These are phyloP conservation scores for Coelastrella sp. DNA, from an alignment of 139 green algal species.

Conservation along the genomic window DNA sequence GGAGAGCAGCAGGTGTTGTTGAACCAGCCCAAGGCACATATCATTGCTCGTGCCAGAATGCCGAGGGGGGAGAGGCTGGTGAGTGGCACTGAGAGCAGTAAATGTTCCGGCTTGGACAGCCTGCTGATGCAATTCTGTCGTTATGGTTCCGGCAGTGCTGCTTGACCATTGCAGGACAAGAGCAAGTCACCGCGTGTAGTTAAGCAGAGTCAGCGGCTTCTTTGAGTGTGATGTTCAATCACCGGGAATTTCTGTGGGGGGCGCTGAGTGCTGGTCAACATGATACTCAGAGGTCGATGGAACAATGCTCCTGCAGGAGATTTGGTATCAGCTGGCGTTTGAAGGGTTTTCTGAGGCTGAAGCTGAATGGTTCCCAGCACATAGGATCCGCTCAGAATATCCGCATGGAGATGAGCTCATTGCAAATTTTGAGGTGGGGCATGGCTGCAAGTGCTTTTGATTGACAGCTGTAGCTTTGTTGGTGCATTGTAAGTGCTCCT, in stretches of 20 bases:
- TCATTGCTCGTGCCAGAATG: conserved; percentile 39
- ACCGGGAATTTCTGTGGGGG: no score
- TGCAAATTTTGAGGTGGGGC: conserved; percentile 35
- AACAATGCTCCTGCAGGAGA: conserved; percentile 47
- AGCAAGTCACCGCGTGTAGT: no score
- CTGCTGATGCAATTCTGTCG: no score
- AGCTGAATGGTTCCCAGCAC: conserved; percentile 47
- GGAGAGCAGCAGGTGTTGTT: conserved; percentile 42
- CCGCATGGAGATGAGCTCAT: conserved; percentile 38
- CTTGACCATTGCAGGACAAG: no score
- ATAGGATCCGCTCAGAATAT: conserved; percentile 33
- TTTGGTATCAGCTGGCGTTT: conserved; percentile 49
- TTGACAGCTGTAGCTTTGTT: no score
- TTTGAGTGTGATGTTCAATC: no score
- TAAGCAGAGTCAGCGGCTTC: no score
- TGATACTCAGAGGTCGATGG: no score
- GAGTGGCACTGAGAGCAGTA: not conserved
- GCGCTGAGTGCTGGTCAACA: no score
- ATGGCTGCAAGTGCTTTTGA: no score
- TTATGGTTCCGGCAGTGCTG: no score
- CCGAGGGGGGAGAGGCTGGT: conserved; percentile 36
- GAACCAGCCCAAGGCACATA: conserved; percentile 34
- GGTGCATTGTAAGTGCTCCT: no score
- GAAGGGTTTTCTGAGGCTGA: conserved; percentile 43
- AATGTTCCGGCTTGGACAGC: not conserved